Base-by-base conservation (phyloP, 768 basidiomycete genomes). In the Termitomyces sp. region DNA sequence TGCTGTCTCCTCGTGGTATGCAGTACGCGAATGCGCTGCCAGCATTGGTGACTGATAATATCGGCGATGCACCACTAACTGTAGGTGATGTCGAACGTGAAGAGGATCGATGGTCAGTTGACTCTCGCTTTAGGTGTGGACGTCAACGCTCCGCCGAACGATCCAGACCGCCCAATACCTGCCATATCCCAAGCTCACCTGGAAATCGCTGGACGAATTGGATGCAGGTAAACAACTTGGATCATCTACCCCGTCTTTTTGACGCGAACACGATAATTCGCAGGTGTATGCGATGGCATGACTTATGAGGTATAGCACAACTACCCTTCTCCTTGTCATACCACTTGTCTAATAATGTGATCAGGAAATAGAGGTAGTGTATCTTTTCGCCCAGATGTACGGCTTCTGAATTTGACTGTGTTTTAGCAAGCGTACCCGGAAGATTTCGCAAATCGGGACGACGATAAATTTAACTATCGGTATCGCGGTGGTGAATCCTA, bases 391-490 rank as follows among this genome's bases (percentile, higher is more conserved):
- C 20, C 18, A 11, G 15, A 29, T 13, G 18, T 49, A 11, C 44
- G 20, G 23, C 6, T 36, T 20, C n/a, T 50, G 31, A 31, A 52
- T 45, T 20, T 25, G 25, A 55, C 5, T 27, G 32, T 1, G 25
- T 27, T 56, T 1, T 60, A 96, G 93, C 84, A 86, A 80, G 82
- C 86, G 58, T 99, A 98, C 67, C 97, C 97, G 0, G 97, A 99
- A 54, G 97, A 99, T 67, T 98, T 95, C 70, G 94, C 93, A 15
- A 94, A 95, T 66, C 86, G 97, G 23, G 97, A 99, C 63, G 94
- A 98, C 55, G 97, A 99, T 77, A 99, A 99, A 72, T 99, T 97
- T 72, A 98, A 98, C 71, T 99, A 99, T 70, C 85, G 97, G 27
- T 98, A 98, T 70, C 82, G 97, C 63, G 94, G 87, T 63, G 97